A percentile compares a stretch with the other conserved stretches of the same genome.
These are phyloP conservation scores for Aleurites moluccanus DNA, from an alignment of 441 rosid species.

Conservation along the genomic window DNA sequence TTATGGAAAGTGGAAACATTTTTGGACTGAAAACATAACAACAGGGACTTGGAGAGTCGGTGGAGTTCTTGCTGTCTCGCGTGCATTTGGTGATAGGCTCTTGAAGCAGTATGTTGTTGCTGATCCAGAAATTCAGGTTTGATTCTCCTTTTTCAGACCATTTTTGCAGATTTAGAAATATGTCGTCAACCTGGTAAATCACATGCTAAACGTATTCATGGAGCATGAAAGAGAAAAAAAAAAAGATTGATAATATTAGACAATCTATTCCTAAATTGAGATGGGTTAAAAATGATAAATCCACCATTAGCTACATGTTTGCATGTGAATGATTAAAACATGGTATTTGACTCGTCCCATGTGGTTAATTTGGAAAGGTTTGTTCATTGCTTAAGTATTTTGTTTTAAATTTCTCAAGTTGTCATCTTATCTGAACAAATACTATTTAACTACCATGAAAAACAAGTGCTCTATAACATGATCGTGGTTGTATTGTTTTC, in stretches of 20 bases:
- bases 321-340: not conserved
- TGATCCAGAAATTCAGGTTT: slow-evolving; percentile 98
- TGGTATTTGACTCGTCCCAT: not conserved
- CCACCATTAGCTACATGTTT: not conserved
- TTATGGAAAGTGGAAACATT: not conserved
- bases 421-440: not conserved
- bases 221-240: not conserved
- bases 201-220: not conserved
- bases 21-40: slow-evolving; percentile 19
- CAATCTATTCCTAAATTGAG: not conserved
- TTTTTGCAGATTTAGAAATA: not conserved
- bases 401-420: not conserved
- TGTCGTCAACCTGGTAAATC: too few relatives aligned
- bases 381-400: not conserved
- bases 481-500: not conserved
- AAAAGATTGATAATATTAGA: not conserved
- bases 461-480: not conserved
- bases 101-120: slow-evolving; percentile 98
- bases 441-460: not conserved
- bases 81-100: slow-evolving; percentile 97
- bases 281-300: not conserved
- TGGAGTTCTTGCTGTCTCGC: slow-evolving; percentile 98
- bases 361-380: not conserved
- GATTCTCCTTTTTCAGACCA: slow-evolving; percentile 6
- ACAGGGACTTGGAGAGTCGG: slow-evolving; percentile 99